phyloP scores from a whole-genome alignment of 257 asterid genomes.

The Solanum pimpinellifolium region DNA sequence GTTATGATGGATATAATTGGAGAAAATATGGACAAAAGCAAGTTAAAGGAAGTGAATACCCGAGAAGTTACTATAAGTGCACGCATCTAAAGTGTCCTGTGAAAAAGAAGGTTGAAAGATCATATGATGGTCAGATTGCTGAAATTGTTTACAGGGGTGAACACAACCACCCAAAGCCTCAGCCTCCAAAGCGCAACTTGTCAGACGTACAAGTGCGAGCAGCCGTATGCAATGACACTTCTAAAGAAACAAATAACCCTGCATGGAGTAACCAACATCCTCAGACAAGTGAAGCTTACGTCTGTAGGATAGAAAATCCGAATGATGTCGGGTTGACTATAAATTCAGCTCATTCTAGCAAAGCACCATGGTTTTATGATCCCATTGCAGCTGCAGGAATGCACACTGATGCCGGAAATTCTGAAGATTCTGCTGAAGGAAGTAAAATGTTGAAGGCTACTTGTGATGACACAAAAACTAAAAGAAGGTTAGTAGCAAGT shows the following conservation, averaged over 20 bases:
- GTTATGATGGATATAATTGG: constrained; percentile 77
- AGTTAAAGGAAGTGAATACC: constrained; percentile 78
- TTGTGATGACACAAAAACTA: constrained; percentile 32
- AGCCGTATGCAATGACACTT: constrained; percentile 1
- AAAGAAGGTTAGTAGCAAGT: constrained; percentile 35
- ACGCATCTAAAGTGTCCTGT: constrained; percentile 71
- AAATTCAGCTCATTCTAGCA: constrained; percentile 11
- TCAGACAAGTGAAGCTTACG: constrained; percentile 5
- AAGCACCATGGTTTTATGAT: constrained; percentile 9
- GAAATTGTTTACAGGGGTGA: constrained; percentile 75
- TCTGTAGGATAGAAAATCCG: constrained; percentile 7
- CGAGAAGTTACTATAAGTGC: constrained; percentile 85
- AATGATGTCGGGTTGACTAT: constrained; percentile 16
- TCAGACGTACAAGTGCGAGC: constrained; percentile 20
- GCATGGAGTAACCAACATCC: constrained; percentile 6
- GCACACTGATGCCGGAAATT: constrained; percentile 15
- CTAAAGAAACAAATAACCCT: constrained; percentile 11
- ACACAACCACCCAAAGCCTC: constrained; percentile 62
- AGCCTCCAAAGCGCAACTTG: constrained; percentile 13
- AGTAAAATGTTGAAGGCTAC: constrained; percentile 23
- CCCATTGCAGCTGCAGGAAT: constrained; percentile 10
- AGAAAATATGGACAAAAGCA: constrained; percentile 89
- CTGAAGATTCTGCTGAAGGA: constrained; percentile 35
- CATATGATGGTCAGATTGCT: constrained; percentile 45
- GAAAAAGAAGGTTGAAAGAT: constrained; percentile 67